phyloP scores from a whole-genome alignment of 2,329 filamentous ascomycete genomes.

The Tolypocladium tundrense region DNA sequence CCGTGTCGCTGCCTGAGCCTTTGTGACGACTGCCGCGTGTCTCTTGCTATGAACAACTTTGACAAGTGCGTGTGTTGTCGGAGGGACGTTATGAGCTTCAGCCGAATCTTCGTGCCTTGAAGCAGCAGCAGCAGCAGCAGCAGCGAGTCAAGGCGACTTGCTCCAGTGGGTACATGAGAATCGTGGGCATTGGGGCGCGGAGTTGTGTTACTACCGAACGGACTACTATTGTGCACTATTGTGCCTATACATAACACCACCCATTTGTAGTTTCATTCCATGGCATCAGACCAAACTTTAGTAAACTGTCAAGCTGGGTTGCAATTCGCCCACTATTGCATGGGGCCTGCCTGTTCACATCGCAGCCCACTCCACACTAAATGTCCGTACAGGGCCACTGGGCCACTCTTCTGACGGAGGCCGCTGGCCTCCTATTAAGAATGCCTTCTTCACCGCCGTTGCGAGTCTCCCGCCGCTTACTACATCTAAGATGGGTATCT shows the following conservation, averaged over 20 bases:
- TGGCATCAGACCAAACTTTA: not conserved
- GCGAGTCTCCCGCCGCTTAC: conserved; percentile 80
- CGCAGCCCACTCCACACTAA: conserved; percentile 88
- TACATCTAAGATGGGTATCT: conserved; percentile 74
- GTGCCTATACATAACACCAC: not conserved
- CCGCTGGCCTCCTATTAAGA: conserved; percentile 66
- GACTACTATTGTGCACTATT: too few relatives aligned
- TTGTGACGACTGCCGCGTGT: conserved; percentile 90
- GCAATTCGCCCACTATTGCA: not conserved
- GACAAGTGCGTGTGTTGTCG: conserved; percentile 93
- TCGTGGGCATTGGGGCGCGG: not conserved
- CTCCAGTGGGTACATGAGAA: not conserved
- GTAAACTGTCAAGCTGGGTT: not conserved
- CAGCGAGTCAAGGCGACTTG: not conserved
- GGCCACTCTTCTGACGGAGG: conserved; percentile 18
- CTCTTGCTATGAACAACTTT: conserved; percentile 93
- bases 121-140: not conserved
- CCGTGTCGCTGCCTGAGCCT: conserved; percentile 89
- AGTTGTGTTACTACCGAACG: not conserved
- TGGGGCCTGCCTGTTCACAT: conserved; percentile 50
- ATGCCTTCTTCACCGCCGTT: conserved; percentile 94
- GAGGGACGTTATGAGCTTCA: conserved; percentile 79
- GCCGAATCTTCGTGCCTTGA: conserved; percentile 74
- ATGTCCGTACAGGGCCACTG: conserved; percentile 50
- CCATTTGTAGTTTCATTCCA: not conserved